phyloP scores from a whole-genome alignment of 2,329 filamentous ascomycete genomes.

The Fusarium falciforme region DNA sequence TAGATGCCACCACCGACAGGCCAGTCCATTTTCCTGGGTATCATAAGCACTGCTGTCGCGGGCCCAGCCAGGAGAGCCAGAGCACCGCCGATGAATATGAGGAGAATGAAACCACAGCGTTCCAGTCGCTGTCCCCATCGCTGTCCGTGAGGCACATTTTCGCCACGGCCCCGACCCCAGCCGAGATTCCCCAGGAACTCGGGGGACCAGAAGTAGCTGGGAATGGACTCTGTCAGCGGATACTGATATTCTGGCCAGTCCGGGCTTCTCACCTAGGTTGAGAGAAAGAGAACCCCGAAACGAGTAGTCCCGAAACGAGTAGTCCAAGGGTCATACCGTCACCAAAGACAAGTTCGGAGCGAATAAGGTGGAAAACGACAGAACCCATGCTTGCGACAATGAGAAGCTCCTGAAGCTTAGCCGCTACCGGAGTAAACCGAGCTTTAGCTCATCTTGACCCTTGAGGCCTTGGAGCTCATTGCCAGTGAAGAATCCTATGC shows the following conservation, averaged over 20 bases:
- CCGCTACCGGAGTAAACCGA: constrained; percentile 14
- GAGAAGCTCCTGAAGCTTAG: constrained; percentile 24
- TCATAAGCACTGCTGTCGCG: constrained; percentile 17
- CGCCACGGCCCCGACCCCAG: background rate
- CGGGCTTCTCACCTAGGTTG: background rate
- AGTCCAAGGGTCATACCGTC: constrained; percentile 17
- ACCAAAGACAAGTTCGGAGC: constrained; percentile 9
- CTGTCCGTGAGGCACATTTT: background rate
- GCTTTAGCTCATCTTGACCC: constrained; percentile 3
- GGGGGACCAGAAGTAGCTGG: constrained; percentile 19
- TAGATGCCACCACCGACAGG: constrained; percentile 11
- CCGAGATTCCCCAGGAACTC: constrained; percentile 9
- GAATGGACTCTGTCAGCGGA: background rate
- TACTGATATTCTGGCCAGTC: background rate
- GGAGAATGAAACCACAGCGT: background rate
- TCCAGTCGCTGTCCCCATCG: background rate
- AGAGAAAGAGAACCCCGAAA: constrained; percentile 9
- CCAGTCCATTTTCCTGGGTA: constrained; percentile 12
- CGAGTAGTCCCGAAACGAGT: constrained; percentile 1
- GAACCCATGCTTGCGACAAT: constrained; percentile 11
- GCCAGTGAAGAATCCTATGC: constrained; percentile 11
- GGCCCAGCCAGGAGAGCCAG: constrained; percentile 22
- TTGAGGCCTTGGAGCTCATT: constrained; percentile 4
- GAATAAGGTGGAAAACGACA: constrained; percentile 15
- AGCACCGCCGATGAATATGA: constrained; percentile 3